Base-by-base conservation (phyloP, 768 basidiomycete genomes). In the Leucogyrophana mollusca region DNA sequence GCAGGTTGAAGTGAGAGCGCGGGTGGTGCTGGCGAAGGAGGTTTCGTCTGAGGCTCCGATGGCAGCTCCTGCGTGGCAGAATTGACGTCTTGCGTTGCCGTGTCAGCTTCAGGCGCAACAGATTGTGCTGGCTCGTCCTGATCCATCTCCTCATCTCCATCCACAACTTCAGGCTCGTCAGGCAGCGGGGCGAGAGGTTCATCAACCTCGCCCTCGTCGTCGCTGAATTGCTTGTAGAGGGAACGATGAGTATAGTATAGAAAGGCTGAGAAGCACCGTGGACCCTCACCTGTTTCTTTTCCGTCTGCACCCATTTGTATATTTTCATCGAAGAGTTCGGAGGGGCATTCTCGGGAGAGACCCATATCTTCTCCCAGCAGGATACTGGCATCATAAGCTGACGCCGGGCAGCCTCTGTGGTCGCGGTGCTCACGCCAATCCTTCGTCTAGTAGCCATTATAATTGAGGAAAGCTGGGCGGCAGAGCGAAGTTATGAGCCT, bases 351-450 rank as follows among this genome's bases (percentile, higher is more conserved):
- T 83, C 83, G 27, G 84, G 78, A 10, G 73, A 63, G 9, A 78
- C 72, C 87, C 87, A 88, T 27, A 74, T 71, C 67, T 85, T 87
- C 67, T 91, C 88, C 90, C 89, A 93, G 53, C 83, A 87, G 21
- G 76, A 79, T n/a, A 91, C 90, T 6, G 90, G 90, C 58, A 88
- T 87, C 85, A 91, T 90, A n/a, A 90, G 73, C 64, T 89, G 85
- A 49, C 88, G 78, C 32, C 88, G 77, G 25, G 88, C 87, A 38
- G 87, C 86, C 63, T 91, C 88, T 3, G 87, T 85, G 40, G 84
- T 85, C 39, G 86, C 84, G 18, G 75, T 73, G 57, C 82, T 87
- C 51, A 90, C 81, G 5, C 88, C 88, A 41, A 90, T 85, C 62
- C 86, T 81, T 55, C 87, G 74, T 65, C 80, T 76, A 23, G 83